A percentile compares a stretch with the other conserved stretches of the same genome.
phyloP scores from a whole-genome alignment of 495 filamentous ascomycete species.

The Neurospora sp. region DNA sequence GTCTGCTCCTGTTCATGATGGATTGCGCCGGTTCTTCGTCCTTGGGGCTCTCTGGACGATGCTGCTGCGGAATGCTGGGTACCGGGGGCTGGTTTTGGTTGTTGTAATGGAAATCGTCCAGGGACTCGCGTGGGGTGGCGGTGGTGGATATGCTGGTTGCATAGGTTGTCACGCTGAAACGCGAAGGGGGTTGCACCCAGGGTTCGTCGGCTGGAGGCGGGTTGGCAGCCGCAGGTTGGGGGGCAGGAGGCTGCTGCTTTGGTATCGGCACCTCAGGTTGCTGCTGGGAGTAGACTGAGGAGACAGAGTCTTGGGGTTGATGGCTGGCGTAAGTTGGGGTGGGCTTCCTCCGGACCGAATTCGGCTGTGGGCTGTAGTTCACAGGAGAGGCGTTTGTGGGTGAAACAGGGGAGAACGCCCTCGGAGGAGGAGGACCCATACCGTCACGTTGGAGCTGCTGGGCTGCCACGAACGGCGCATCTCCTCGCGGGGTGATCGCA shows the following conservation, averaged over 20 bases:
- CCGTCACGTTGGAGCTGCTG: slow-evolving; percentile 15
- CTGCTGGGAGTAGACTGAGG: slow-evolving; percentile 28
- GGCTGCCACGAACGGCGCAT: slow-evolving; percentile 20
- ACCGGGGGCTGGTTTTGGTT: slow-evolving; percentile 22
- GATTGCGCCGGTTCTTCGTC: slow-evolving; percentile 5
- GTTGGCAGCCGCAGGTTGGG: slow-evolving; percentile 9
- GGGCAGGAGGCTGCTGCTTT: slow-evolving; percentile 12
- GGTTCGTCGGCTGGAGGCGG: slow-evolving; percentile 7
- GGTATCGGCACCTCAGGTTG: not conserved
- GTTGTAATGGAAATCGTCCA: slow-evolving; percentile 23
- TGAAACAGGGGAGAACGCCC: slow-evolving; percentile 1
- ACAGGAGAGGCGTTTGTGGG: slow-evolving; percentile 6
- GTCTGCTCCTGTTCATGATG: slow-evolving; percentile 29
- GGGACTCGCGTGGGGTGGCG: slow-evolving; percentile 46
- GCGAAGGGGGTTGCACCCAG: slow-evolving; percentile 48
- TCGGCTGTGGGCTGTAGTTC: slow-evolving; percentile 14
- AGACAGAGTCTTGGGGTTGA: slow-evolving; percentile 25
- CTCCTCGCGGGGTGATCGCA: slow-evolving; percentile 11
- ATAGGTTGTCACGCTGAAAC: slow-evolving; percentile 67
- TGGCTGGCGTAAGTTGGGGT: slow-evolving; percentile 21
- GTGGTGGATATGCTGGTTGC: slow-evolving; percentile 39
- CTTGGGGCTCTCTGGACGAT: not conserved
- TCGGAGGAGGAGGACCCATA: slow-evolving; percentile 1
- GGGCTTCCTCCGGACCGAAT: slow-evolving; percentile 30
- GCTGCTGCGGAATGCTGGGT: slow-evolving; percentile 19